Evolutionary conservation across 2,329 filamentous ascomycete genomes (phyloP), one percentile per base, ranked within the genome.

Genomic region (Diplodia mutila): DNA sequence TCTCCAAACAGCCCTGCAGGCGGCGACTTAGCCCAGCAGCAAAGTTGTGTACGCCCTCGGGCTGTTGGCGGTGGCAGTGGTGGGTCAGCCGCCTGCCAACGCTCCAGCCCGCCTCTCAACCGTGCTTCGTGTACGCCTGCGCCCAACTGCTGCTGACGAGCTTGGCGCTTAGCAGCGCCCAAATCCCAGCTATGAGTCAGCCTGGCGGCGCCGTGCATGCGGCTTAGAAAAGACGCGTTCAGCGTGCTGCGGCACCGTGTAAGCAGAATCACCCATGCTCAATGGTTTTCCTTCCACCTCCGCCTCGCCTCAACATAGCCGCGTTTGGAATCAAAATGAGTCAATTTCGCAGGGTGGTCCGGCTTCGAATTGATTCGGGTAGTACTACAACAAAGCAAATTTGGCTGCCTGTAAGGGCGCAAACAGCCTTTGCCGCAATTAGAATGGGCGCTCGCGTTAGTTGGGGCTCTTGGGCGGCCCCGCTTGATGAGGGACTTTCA

Each of bases 21-120:
- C 48, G 18, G 18, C 25, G 51, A 53, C 4, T 23, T 53, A 6
- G 25, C 51, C 25, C 25, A n/a, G 12, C 51, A 32, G n/a, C n/a
- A 29, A 29, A 29, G 53, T 8, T 4, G 6, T 48, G 59, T 48
- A 61, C 57, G 39, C 57, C 57, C 21, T 49, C 18, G 57, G 57
- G 57, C 57, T 61, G 57, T 49, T 61, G 57, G 57, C 57, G 57
- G 59, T 37, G 59, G 59, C 46, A 34, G 53, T 55, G 51, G 53
- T 39, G 55, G 57, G 46, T 63, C 59, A 37, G 42, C 42, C 59
- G 59, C 16, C 25, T 51, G 49, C 32, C 27, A 51, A 34, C 59
- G 59, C 59, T 52, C 42, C 59, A 49, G 21, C 59, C 59, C 49
- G 46, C 29, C n/a, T 37, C 59, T 25, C 59, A 63, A 51, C 59